phyloP scores from a whole-genome alignment of 495 filamentous ascomycete species.

The Penicillium taxi region DNA sequence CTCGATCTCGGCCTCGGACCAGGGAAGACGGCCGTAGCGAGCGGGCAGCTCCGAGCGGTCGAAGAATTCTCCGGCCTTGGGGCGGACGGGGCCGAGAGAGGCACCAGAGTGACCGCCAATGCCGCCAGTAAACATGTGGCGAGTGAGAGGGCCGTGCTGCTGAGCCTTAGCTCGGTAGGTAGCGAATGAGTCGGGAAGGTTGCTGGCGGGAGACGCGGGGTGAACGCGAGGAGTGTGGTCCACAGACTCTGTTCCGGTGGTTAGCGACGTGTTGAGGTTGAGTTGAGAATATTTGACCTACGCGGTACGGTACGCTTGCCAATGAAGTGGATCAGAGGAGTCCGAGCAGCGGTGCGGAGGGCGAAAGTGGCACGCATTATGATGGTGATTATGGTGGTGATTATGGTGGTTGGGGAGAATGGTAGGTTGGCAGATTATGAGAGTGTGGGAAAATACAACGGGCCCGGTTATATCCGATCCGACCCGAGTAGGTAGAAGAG shows the following conservation, averaged over 20 bases:
- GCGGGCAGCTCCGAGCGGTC: conserved; percentile 80
- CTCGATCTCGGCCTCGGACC: conserved; percentile 81
- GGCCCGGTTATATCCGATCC: conserved; percentile 29
- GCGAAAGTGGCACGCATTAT: conserved; percentile 60
- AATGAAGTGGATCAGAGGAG: conserved; percentile 83
- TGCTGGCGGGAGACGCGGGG: conserved; percentile 54
- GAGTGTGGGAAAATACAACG: conserved; percentile 23
- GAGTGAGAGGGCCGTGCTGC: conserved; percentile 79
- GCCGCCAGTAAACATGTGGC: conserved; percentile 37
- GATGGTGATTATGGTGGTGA: conserved; percentile 7
- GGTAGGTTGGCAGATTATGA: conserved; percentile 14
- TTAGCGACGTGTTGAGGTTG: no score
- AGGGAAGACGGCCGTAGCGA: conserved; percentile 67
- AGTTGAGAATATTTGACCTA: no score
- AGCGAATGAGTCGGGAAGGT: conserved; percentile 70
- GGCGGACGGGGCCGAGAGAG: conserved; percentile 60
- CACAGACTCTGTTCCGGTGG: conserved; percentile 46
- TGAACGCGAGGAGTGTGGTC: conserved; percentile 62
- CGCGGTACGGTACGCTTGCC: conserved; percentile 78
- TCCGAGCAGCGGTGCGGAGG: conserved; percentile 62
- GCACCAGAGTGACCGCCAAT: conserved; percentile 60
- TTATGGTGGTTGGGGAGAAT: conserved; percentile 7
- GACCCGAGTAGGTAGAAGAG: conserved; percentile 12
- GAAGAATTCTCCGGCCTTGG: conserved; percentile 69
- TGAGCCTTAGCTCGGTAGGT: conserved; percentile 85